A percentile compares a stretch with the other conserved stretches of the same genome.
Evolutionary conservation across 148 eudicot genomes (phyloP).

Genomic region (Chenopodium suecicum): DNA sequence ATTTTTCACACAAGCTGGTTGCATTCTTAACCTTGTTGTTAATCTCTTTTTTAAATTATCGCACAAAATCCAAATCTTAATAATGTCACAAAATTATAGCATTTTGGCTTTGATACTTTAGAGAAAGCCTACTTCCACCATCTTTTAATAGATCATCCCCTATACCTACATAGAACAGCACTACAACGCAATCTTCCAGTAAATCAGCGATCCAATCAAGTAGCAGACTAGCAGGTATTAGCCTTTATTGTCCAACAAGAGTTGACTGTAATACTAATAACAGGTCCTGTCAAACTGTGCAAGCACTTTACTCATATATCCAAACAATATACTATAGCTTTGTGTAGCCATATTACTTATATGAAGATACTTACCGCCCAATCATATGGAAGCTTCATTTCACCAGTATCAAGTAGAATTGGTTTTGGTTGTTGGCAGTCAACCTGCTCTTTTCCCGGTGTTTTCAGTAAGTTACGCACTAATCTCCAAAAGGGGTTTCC

Average conservation of each 20-base stretch:
- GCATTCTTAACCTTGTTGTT: background rate
- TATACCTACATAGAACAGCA: background rate
- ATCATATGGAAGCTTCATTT: constrained; percentile 90
- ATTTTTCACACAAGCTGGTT: background rate
- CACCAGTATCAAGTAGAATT: constrained; percentile 90
- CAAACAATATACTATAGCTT: background rate
- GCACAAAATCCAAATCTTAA: background rate
- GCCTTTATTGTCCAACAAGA: background rate
- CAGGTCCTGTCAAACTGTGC: background rate
- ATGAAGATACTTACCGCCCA: constrained; percentile 81
- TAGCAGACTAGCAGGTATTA: background rate
- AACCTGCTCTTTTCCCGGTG: constrained; percentile 64
- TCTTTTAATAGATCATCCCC: background rate
- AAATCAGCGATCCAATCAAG: background rate
- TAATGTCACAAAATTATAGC: background rate
- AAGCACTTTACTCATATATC: background rate
- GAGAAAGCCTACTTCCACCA: background rate
- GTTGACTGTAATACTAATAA: background rate
- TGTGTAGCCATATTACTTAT: background rate
- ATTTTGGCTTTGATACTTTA: background rate
- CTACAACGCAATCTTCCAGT: background rate
- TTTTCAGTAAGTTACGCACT: constrained; percentile 71
- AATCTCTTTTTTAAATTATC: background rate
- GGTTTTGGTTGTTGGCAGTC: constrained; percentile 85
- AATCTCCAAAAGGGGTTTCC: constrained; percentile 90